A percentile compares a stretch with the other conserved stretches of the same genome.
These are phyloP conservation scores for Erodium texanum DNA, from an alignment of 441 rosid genomes.

Conservation along the genomic window DNA sequence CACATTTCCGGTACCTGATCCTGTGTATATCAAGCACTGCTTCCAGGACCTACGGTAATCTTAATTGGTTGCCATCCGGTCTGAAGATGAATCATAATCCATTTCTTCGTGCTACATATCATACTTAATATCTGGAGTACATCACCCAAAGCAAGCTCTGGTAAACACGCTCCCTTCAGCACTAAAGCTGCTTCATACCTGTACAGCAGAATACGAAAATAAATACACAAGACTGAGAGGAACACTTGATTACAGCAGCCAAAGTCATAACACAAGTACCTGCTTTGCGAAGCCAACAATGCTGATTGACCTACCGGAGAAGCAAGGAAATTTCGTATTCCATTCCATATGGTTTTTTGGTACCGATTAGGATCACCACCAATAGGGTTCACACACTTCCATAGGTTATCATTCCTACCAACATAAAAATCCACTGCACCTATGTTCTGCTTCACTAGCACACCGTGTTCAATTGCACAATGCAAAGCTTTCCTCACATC, in stretches of 20 bases:
- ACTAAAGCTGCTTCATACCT: constrained; percentile 62
- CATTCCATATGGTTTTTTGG: constrained; percentile 45
- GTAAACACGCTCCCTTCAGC: constrained; percentile 39
- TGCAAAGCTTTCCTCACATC: constrained; percentile 51
- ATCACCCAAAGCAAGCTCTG: constrained; percentile 45
- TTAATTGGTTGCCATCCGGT: constrained; percentile 59
- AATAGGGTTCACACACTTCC: constrained; percentile 56
- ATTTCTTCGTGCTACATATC: constrained; percentile 37
- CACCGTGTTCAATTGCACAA: constrained; percentile 42
- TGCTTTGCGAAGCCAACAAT: constrained; percentile 39
- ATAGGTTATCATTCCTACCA: constrained; percentile 39
- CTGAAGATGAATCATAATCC: constrained; percentile 40
- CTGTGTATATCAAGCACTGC: constrained; percentile 24
- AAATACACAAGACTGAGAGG: neutral
- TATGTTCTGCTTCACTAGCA: constrained; percentile 37
- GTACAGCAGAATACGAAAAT: constrained; percentile 12
- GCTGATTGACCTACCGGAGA: constrained; percentile 41
- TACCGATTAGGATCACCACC: constrained; percentile 42
- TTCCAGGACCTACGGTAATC: constrained; percentile 24
- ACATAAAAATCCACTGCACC: constrained; percentile 44
- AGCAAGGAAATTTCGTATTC: constrained; percentile 33
- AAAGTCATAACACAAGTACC: constrained; percentile 23
- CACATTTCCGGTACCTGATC: constrained; percentile 10
- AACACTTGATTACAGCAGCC: neutral
- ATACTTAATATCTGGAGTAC: constrained; percentile 50